Percentiles rank a stretch among this genome's conserved stretches.
Conservation (phyloP, 306 rosid genomes). For the Corylus heterophylla region DNA sequence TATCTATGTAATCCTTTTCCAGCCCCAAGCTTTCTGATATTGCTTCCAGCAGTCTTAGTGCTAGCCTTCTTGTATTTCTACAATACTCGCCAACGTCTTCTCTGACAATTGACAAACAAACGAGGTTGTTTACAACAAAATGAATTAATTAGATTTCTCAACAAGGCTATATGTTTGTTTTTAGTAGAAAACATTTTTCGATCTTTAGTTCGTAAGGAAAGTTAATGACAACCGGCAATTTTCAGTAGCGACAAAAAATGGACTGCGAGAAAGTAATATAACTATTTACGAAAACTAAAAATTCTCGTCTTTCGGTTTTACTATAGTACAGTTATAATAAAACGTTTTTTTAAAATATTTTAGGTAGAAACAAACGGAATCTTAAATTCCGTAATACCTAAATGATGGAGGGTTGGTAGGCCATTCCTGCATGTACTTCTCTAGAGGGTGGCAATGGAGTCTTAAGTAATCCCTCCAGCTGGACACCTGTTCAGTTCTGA, state of each 20-base stretch:
- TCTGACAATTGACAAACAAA: conserved; percentile 10
- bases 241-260: too few relatives aligned
- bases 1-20: conserved; percentile 24
- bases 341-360: too few relatives aligned
- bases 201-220: too few relatives aligned
- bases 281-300: too few relatives aligned
- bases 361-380: too few relatives aligned
- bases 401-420: conserved; percentile 32
- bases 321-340: too few relatives aligned
- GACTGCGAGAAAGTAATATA: too few relatives aligned
- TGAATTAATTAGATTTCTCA: neutral
- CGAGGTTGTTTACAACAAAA: too few relatives aligned
- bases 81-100: conserved; percentile 22
- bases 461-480: conserved; percentile 38
- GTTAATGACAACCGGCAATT: too few relatives aligned
- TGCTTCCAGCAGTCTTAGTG: conserved; percentile 15
- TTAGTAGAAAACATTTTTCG: too few relatives aligned
- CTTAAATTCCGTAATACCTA: neutral
- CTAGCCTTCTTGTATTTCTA: conserved; percentile 16
- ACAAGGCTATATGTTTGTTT: too few relatives aligned
- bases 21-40: conserved; percentile 37
- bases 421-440: conserved; percentile 35
- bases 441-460: conserved; percentile 35
- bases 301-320: too few relatives aligned
- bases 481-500: conserved; percentile 21